A percentile compares a stretch with the other conserved stretches of the same genome.
These are phyloP conservation scores for Nakaseomyces bracarensis DNA, from an alignment of 1,139 yeast genomes.

Conservation along the genomic window DNA sequence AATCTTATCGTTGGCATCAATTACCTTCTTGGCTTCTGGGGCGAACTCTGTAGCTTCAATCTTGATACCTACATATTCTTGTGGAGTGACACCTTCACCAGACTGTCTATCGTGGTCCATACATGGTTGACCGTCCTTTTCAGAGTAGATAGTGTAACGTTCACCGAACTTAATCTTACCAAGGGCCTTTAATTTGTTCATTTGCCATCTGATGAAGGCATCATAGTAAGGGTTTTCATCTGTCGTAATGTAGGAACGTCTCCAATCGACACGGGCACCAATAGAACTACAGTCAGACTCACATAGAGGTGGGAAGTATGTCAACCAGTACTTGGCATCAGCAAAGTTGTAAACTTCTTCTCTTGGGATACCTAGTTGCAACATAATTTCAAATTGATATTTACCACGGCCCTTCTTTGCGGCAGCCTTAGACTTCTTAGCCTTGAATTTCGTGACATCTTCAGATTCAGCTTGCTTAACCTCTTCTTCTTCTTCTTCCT, in stretches of 20 bases:
- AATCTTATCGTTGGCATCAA: conserved; percentile 44
- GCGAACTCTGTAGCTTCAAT: conserved; percentile 51
- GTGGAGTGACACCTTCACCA: conserved; percentile 97
- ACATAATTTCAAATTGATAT: conserved; percentile 93
- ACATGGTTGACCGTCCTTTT: conserved; percentile 98
- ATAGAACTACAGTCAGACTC: conserved; percentile 69
- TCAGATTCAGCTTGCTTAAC: conserved; percentile 40
- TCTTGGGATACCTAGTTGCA: conserved; percentile 78
- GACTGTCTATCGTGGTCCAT: conserved; percentile 97
- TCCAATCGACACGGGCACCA: conserved; percentile 98
- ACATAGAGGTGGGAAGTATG: conserved; percentile 85
- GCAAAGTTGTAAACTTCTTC: conserved; percentile 83
- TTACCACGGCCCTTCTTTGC: conserved; percentile 92
- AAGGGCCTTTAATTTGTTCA: conserved; percentile 73
- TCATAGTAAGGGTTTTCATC: conserved; percentile 93
- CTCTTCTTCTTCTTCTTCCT: conserved; percentile 44
- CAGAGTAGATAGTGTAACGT: conserved; percentile 94
- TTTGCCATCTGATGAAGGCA: conserved; percentile 94
- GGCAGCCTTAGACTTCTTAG: conserved; percentile 85
- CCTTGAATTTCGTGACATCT: conserved; percentile 83
- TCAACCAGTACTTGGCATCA: conserved; percentile 81
- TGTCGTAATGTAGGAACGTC: conserved; percentile 92
- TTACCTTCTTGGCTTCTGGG: conserved; percentile 34
- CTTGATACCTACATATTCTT: conserved; percentile 91
- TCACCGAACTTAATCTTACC: conserved; percentile 97